phyloP scores from a whole-genome alignment of 2,329 filamentous ascomycete genomes.

The Chaetomiaceae sp. region DNA sequence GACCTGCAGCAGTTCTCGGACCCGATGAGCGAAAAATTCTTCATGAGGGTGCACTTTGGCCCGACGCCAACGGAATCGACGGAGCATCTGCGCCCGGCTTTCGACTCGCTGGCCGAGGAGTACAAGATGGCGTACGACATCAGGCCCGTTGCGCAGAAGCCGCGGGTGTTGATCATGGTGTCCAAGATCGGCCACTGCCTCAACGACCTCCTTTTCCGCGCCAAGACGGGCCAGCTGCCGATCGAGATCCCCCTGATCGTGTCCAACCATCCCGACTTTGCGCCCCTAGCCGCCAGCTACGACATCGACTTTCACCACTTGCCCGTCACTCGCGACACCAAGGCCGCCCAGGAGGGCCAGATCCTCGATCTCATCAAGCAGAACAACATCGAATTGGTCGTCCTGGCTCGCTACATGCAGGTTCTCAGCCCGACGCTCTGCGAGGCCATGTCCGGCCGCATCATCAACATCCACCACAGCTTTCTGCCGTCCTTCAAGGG shows the following conservation, averaged over 20 bases:
- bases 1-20: conserved; percentile 84
- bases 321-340: conserved; percentile 74
- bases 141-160: conserved; percentile 62
- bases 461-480: conserved; percentile 89
- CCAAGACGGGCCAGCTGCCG: conserved; percentile 66
- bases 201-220: conserved; percentile 77
- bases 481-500: conserved; percentile 87
- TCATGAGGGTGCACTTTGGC: conserved; percentile 83
- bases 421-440: conserved; percentile 72
- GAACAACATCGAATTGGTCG: conserved; percentile 70
- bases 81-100: conserved; percentile 49
- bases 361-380: conserved; percentile 66
- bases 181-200: conserved; percentile 85
- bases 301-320: conserved; percentile 76
- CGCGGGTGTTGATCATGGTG: conserved; percentile 79
- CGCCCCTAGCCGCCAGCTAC: conserved; percentile 63
- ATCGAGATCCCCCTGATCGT: conserved; percentile 75
- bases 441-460: conserved; percentile 73
- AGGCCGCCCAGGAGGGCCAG: conserved; percentile 64
- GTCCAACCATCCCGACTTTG: conserved; percentile 76
- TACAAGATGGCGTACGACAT: conserved; percentile 70
- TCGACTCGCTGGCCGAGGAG: conserved; percentile 56
- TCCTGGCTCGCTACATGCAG: conserved; percentile 84
- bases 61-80: conserved; percentile 48
- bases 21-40: conserved; percentile 68